Base-by-base conservation (phyloP, 2,329 filamentous ascomycete species). In the Mycosphaerella sp. region DNA sequence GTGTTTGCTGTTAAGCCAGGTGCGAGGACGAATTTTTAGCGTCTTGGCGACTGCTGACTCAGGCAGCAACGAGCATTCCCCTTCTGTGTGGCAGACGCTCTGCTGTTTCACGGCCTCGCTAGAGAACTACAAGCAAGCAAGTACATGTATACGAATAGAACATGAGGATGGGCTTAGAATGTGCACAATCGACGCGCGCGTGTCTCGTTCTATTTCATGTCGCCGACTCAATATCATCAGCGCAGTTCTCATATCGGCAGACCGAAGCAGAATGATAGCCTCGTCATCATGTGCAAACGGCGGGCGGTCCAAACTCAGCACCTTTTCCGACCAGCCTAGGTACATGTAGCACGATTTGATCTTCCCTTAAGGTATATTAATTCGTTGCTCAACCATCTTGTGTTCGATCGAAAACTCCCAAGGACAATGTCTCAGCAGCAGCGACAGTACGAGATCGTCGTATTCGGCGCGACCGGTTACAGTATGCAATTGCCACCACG, bases 401-500 rank as follows among this genome's bases (percentile, higher is more conserved):
- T 9, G 16, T 35, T 42, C 41, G 44, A 7, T 25, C 14, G 14
- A 44, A 35, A 21, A n/a, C 13, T 32, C 9, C 28, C 54, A 46
- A 36, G 12, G 7, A 25, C 21, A 25, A 76, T 75, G 73, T 60
- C 71, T 41, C 63, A 70, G 42, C 28, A 44, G 48, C 61, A 64
- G 50, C 73, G 74, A 45, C 69, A 79, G 62, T 86, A 85, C 64
- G 84, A 87, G 60, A 68, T 86, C 43, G 71, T 87, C 39, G 72
- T 87, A 30, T 75, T 85, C 16, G 84, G 84, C 21, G 82, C 84
- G 8, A 85, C 78, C 66, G 90, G 90, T 25, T 95, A 94, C 70
- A 96, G 30, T 34, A 34, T n/a, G 30, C 30, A n/a, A 12, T 34
- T 34, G 30, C 30, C 30, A 10, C 13, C 13, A 6, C 30, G 10